A percentile compares a stretch with the other conserved stretches of the same genome.
phyloP scores from a whole-genome alignment of 257 asterid species.

The Linaria vulgaris region DNA sequence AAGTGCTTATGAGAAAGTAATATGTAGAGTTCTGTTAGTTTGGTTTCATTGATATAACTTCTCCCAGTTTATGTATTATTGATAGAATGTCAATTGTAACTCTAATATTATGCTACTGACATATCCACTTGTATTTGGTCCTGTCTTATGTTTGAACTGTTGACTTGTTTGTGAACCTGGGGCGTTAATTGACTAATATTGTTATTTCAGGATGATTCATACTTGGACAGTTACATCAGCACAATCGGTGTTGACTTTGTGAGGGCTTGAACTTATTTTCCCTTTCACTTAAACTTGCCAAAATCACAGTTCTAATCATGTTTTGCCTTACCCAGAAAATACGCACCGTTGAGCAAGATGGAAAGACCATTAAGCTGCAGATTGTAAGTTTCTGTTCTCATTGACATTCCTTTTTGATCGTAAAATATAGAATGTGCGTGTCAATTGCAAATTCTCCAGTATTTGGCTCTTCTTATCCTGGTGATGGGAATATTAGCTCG shows the following conservation, averaged over 20 bases:
- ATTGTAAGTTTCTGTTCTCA: slow-evolving; percentile 36
- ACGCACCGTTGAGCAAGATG: slow-evolving; percentile 40
- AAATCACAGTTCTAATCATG: neutral
- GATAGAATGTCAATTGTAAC: neutral
- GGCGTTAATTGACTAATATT: neutral
- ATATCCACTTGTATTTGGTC: neutral
- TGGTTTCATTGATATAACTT: too few relatives aligned
- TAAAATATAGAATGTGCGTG: neutral
- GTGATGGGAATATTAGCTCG: neutral
- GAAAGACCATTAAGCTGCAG: slow-evolving; percentile 57
- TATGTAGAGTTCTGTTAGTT: neutral
- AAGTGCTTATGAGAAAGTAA: neutral
- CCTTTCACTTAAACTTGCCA: neutral
- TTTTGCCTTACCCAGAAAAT: slow-evolving; percentile 30
- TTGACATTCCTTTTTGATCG: neutral
- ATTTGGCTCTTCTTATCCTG: neutral
- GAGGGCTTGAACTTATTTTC: slow-evolving; percentile 26
- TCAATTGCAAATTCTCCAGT: neutral
- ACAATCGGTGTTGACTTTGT: slow-evolving; percentile 66
- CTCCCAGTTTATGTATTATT: too few relatives aligned
- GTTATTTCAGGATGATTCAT: slow-evolving; percentile 51
- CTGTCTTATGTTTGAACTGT: neutral
- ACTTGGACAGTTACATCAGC: slow-evolving; percentile 63
- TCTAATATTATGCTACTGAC: neutral
- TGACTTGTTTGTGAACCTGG: neutral